phyloP scores from a whole-genome alignment of 2,329 filamentous ascomycete species.

The Chrysosphaeria jannelii region DNA sequence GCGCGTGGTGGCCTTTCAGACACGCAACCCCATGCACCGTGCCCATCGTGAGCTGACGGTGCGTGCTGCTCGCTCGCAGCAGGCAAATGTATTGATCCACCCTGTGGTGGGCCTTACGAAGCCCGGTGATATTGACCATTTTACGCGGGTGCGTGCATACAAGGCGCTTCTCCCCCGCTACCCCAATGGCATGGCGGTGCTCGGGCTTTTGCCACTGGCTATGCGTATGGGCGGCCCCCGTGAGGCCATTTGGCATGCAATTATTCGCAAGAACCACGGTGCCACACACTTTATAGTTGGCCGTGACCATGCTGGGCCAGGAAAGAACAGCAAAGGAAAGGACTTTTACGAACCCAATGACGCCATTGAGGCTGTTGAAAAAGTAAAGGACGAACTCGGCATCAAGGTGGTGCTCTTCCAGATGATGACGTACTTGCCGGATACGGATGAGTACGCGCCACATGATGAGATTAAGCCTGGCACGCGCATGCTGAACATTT shows the following conservation, averaged over 20 bases:
- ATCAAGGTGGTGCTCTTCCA: slow-evolving; percentile 99
- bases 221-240: slow-evolving; percentile 98
- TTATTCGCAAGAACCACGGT: slow-evolving; percentile 98
- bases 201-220: slow-evolving; percentile 78
- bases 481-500: slow-evolving; percentile 65
- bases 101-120: slow-evolving; percentile 96
- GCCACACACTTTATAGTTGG: slow-evolving; percentile 98
- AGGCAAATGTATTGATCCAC: slow-evolving; percentile 97
- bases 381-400: slow-evolving; percentile 85
- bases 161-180: slow-evolving; percentile 88
- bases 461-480: slow-evolving; percentile 68
- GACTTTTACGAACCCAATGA: slow-evolving; percentile 98
- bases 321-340: slow-evolving; percentile 89
- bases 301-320: slow-evolving; percentile 88
- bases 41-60: slow-evolving; percentile 95
- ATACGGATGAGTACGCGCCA: slow-evolving; percentile 86
- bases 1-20: slow-evolving; percentile 96
- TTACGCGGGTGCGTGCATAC: slow-evolving; percentile 96
- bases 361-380: slow-evolving; percentile 82
- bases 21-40: slow-evolving; percentile 95
- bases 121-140: slow-evolving; percentile 98
- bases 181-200: slow-evolving; percentile 94
- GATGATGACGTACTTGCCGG: slow-evolving; percentile 97
- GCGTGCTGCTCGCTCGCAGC: slow-evolving; percentile 76
- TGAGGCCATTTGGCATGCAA: slow-evolving; percentile 98